Conservation (phyloP, 2,329 filamentous ascomycete species). For the Penicillium vulpinum region DNA sequence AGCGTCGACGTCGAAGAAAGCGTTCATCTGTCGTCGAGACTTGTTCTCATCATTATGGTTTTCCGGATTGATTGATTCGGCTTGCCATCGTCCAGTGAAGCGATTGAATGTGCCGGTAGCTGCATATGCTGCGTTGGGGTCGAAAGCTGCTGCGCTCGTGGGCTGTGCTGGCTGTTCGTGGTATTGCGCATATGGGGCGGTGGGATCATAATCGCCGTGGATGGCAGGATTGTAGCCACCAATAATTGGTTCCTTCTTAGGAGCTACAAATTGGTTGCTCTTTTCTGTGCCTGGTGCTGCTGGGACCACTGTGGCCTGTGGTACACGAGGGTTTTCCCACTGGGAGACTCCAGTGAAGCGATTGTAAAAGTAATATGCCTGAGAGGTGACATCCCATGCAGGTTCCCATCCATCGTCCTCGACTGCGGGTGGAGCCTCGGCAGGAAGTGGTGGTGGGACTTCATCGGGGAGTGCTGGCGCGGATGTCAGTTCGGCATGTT, state of each 20-base stretch:
- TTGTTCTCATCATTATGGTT: constrained; percentile 86
- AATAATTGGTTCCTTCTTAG: constrained; percentile 46
- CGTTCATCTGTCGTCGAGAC: constrained; percentile 82
- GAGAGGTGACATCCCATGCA: constrained; percentile 68
- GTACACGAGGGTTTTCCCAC: constrained; percentile 83
- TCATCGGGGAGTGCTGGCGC: constrained; percentile 46
- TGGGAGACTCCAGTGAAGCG: constrained; percentile 72
- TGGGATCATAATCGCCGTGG: constrained; percentile 94
- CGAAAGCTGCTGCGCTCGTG: constrained; percentile 22
- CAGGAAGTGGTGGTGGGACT: constrained; percentile 52
- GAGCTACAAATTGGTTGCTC: constrained; percentile 33
- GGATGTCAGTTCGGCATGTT: constrained; percentile 22
- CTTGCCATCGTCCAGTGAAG: constrained; percentile 82
- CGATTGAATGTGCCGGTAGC: constrained; percentile 82
- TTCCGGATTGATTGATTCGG: constrained; percentile 65
- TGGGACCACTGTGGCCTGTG: constrained; percentile 39
- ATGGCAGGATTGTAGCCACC: constrained; percentile 94
- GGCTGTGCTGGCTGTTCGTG: constrained; percentile 41
- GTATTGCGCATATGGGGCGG: constrained; percentile 83
- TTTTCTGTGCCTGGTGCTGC: constrained; percentile 29
- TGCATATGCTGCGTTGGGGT: constrained; percentile 58
- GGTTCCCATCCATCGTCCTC: constrained; percentile 75
- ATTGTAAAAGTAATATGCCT: constrained; percentile 83
- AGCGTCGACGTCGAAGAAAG: constrained; percentile 93
- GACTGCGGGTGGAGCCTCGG: constrained; percentile 51